Evolutionary conservation across 768 basidiomycete genomes (phyloP).

Genomic region (Collybia sordida): DNA sequence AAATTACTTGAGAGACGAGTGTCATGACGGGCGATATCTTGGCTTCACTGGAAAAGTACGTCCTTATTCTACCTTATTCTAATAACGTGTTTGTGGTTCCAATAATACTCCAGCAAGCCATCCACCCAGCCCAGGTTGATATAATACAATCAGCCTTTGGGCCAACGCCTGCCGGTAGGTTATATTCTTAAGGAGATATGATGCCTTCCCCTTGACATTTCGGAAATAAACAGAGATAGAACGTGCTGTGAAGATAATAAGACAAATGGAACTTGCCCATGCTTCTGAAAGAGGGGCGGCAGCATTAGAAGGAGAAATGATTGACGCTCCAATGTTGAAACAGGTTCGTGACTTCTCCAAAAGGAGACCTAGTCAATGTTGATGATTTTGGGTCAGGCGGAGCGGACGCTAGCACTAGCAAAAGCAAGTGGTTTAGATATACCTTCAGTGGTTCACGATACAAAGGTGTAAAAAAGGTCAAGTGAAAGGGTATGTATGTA

Average conservation of each 20-base stretch:
- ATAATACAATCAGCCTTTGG: conserved; percentile 78
- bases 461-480: background rate
- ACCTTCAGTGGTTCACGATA: conserved; percentile 23
- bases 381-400: conserved; percentile 24
- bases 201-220: background rate
- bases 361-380: background rate
- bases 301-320: conserved; percentile 82
- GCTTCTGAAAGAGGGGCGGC: conserved; percentile 61
- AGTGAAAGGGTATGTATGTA: conserved; percentile 4
- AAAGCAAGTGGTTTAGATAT: conserved; percentile 54
- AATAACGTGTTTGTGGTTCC: background rate
- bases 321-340: conserved; percentile 90
- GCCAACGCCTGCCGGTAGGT: conserved; percentile 65
- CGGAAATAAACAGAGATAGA: conserved; percentile 56
- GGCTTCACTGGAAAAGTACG: conserved; percentile 91
- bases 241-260: conserved; percentile 73
- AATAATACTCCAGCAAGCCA: conserved; percentile 71
- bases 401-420: conserved; percentile 53
- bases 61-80: background rate
- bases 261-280: conserved; percentile 61
- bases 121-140: conserved; percentile 84
- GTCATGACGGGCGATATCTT: conserved; percentile 71
- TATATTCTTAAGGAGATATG: background rate
- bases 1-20: conserved; percentile 68
- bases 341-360: conserved; percentile 43